Evolutionary conservation across 2,329 filamentous ascomycete species (phyloP).

Genomic region (Neofusicoccum laricinum): DNA sequence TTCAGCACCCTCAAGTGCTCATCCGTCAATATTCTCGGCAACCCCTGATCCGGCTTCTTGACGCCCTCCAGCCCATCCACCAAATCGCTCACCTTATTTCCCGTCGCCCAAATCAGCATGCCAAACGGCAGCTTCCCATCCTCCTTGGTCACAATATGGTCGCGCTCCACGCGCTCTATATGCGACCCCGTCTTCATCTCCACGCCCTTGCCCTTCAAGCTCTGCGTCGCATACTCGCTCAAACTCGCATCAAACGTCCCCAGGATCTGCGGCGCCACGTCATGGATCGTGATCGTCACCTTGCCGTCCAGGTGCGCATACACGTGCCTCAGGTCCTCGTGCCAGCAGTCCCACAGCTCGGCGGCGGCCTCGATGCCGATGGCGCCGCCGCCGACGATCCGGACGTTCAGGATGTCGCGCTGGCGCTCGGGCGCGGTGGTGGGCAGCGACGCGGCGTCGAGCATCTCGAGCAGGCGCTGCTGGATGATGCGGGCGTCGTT

Average conservation of each 20-base stretch:
- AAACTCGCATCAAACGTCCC: slow-evolving; percentile 42
- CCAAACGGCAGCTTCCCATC: slow-evolving; percentile 35
- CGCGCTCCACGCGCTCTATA: slow-evolving; percentile 36
- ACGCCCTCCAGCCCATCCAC: slow-evolving; percentile 32
- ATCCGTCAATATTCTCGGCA: slow-evolving; percentile 38
- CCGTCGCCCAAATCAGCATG: slow-evolving; percentile 41
- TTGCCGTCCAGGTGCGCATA: slow-evolving; percentile 42
- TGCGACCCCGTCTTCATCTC: slow-evolving; percentile 39
- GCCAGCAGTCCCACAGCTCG: slow-evolving; percentile 43
- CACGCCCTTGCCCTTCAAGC: slow-evolving; percentile 35
- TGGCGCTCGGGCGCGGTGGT: slow-evolving; percentile 25
- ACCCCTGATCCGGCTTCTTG: slow-evolving; percentile 31
- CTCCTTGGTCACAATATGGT: slow-evolving; percentile 37
- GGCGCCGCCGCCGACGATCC: slow-evolving; percentile 43
- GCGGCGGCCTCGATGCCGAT: slow-evolving; percentile 45
- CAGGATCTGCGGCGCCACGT: slow-evolving; percentile 43
- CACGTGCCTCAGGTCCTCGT: slow-evolving; percentile 36
- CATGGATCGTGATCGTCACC: slow-evolving; percentile 43
- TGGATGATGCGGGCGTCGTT: slow-evolving; percentile 36
- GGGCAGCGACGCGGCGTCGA: slow-evolving; percentile 37
- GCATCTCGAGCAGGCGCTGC: slow-evolving; percentile 35
- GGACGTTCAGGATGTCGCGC: slow-evolving; percentile 36
- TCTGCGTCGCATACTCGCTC: slow-evolving; percentile 41
- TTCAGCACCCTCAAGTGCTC: slow-evolving; percentile 29
- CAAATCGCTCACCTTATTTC: slow-evolving; percentile 34